These are phyloP conservation scores for Leccinum subatratum DNA, from an alignment of 1,284 basidiomycete genomes.

Conservation along the genomic window DNA sequence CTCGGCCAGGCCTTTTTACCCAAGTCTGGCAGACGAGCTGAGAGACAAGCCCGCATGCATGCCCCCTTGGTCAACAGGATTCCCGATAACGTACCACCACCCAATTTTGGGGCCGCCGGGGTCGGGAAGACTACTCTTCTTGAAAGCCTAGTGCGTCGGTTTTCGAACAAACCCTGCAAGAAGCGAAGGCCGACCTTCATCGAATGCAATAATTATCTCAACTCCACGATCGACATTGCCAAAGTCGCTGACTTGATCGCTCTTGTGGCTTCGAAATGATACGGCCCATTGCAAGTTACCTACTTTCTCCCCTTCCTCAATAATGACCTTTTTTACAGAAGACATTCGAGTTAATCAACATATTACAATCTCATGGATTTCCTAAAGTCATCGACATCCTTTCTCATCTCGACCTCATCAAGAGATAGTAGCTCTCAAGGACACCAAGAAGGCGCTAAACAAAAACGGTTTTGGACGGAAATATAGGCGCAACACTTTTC, in stretches of 20 bases:
- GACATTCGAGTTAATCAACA: conserved; percentile 98
- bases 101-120: conserved; percentile 96
- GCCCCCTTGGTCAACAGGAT: conserved; percentile 95
- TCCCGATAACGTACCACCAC: conserved; percentile 88
- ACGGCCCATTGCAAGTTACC: conserved; percentile 20
- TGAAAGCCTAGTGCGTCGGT: conserved; percentile 86
- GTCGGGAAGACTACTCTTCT: conserved; percentile 96
- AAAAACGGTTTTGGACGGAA: conserved; percentile 99
- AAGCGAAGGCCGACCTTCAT: conserved; percentile 90
- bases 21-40: conserved; percentile 82
- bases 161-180: conserved; percentile 96
- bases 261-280: conserved; percentile 99
- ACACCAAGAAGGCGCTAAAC: conserved; percentile 93
- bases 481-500: conserved; percentile 99
- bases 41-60: conserved; percentile 87
- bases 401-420: conserved; percentile 95
- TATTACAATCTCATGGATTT: conserved; percentile 95
- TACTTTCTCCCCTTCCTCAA: neutral
- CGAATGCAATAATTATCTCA: conserved; percentile 97
- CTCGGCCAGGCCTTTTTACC: conserved; percentile 82
- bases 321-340: conserved; percentile 52
- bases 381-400: conserved; percentile 98
- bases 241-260: conserved; percentile 92
- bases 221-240: conserved; percentile 96
- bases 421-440: conserved; percentile 84